These are phyloP conservation scores for Beta lomatogona DNA, from an alignment of 179 eudicot genomes.

Conservation along the genomic window DNA sequence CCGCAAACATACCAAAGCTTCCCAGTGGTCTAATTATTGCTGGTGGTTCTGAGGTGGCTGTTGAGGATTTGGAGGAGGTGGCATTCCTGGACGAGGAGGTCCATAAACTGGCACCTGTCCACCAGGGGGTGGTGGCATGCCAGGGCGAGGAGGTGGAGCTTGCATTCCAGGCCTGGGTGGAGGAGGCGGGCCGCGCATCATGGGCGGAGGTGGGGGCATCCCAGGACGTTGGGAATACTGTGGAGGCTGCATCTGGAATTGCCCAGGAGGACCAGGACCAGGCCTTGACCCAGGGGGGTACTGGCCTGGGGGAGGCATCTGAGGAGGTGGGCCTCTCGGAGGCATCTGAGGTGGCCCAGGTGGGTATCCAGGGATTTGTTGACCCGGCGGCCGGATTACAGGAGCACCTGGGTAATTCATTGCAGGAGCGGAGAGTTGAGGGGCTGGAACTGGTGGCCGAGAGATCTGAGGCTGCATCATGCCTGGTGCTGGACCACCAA, in stretches of 20 bases:
- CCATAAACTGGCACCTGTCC: conserved; percentile 54
- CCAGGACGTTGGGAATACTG: conserved; percentile 67
- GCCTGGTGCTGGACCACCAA: conserved; percentile 88
- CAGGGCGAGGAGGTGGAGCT: conserved; percentile 43
- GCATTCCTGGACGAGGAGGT: conserved; percentile 76
- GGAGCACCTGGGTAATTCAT: conserved; percentile 49
- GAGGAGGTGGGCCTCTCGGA: conserved; percentile 26
- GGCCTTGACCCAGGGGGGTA: conserved; percentile 47
- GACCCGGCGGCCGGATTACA: conserved; percentile 70
- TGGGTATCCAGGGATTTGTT: conserved; percentile 44
- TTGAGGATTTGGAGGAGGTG: conserved; percentile 56
- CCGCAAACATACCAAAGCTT: conserved; percentile 17
- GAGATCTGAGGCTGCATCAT: conserved; percentile 99
- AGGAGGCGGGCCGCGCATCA: conserved; percentile 71
- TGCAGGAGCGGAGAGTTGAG: conserved; percentile 49
- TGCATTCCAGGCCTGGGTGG: conserved; percentile 54
- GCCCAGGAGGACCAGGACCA: conserved; percentile 38
- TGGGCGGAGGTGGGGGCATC: conserved; percentile 58
- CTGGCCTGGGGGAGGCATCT: conserved; percentile 50
- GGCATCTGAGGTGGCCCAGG: conserved; percentile 18
- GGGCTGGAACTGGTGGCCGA: conserved; percentile 55
- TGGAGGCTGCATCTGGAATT: conserved; percentile 35
- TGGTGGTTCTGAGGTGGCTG: conserved; percentile 68
- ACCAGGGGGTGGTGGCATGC: conserved; percentile 88
- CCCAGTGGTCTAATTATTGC: conserved; percentile 25